These are phyloP conservation scores for Tuber umbilicatum DNA, from an alignment of 495 filamentous ascomycete genomes.

Conservation along the genomic window DNA sequence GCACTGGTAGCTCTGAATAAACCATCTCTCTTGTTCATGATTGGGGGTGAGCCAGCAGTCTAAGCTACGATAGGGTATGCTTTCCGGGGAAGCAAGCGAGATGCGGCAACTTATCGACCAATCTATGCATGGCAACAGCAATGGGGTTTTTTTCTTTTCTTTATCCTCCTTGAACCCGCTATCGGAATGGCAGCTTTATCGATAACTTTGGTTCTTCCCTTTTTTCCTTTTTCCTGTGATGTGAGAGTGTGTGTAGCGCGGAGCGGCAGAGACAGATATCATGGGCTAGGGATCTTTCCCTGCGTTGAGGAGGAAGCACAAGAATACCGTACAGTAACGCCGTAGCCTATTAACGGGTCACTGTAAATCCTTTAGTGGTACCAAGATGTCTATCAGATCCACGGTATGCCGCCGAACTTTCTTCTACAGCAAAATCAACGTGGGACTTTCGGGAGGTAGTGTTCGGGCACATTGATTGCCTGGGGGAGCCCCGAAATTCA, in stretches of 20 bases:
- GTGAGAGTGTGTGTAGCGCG: not conserved
- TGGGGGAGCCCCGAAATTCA: not conserved
- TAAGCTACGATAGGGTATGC: not conserved
- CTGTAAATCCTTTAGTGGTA: not conserved
- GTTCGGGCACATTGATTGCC: not conserved
- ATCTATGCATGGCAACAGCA: not conserved
- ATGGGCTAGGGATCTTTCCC: not conserved
- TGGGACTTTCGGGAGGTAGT: not conserved
- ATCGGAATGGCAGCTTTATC: not conserved
- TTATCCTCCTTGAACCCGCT: not conserved
- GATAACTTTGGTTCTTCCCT: not conserved
- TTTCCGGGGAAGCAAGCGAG: constrained; percentile 5
- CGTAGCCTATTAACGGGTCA: not conserved
- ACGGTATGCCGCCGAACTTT: not conserved
- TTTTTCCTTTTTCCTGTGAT: not conserved
- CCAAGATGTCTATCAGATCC: not conserved
- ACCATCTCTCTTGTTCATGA: not conserved
- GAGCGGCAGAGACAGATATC: not conserved
- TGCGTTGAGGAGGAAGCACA: not conserved
- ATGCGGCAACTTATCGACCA: constrained; percentile 1
- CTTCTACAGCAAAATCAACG: not conserved
- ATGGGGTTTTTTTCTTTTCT: not conserved
- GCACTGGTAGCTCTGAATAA: not conserved
- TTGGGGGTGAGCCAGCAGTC: not conserved
- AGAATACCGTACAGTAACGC: not conserved